Evolutionary conservation across 768 basidiomycete species (phyloP).

Genomic region (Lactarius trivialis): DNA sequence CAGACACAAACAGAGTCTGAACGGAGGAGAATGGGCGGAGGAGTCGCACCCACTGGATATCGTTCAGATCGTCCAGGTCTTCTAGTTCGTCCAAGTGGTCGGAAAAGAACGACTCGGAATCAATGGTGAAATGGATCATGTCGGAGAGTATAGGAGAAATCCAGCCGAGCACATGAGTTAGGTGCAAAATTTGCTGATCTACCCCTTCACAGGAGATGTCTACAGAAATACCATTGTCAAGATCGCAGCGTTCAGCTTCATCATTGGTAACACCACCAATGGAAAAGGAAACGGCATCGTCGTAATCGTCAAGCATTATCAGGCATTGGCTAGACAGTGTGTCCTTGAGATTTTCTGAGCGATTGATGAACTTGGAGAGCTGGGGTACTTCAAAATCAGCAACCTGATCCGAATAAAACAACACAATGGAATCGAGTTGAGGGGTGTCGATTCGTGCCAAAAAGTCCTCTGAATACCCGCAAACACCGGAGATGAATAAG

Average conservation of each 20-base stretch:
- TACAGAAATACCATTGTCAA: not conserved
- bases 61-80: not conserved
- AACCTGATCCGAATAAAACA: not conserved
- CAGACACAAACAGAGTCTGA: not conserved
- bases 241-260: not conserved
- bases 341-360: not conserved
- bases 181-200: not conserved
- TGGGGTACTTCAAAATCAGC: not conserved
- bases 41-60: not conserved
- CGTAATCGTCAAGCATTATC: not conserved
- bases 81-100: not conserved
- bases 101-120: not conserved
- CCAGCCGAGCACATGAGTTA: not conserved
- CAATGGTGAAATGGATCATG: not conserved
- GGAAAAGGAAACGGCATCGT: not conserved
- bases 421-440: not conserved
- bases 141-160: not conserved
- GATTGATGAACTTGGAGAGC: not conserved
- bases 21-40: not conserved
- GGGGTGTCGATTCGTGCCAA: not conserved
- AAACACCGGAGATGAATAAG: no score
- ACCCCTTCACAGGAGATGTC: not conserved
- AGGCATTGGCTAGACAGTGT: not conserved
- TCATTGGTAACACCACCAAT: not conserved
- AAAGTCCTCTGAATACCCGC: not conserved